A percentile compares a stretch with the other conserved stretches of the same genome.
These are phyloP conservation scores for Chenopodium suecicum DNA, from an alignment of 148 eudicot species.

Conservation along the genomic window DNA sequence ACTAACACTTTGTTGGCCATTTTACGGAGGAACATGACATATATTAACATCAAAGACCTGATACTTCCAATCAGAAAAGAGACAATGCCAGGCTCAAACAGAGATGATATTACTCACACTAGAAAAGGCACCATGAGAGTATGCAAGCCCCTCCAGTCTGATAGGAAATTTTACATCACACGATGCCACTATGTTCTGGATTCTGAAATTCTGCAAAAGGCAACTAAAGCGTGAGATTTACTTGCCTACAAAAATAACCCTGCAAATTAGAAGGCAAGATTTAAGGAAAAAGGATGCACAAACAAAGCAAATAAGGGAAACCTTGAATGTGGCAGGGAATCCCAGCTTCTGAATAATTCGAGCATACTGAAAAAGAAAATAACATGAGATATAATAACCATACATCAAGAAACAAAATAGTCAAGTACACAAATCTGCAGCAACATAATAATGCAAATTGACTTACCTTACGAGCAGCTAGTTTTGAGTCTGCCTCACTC, in stretches of 20 bases:
- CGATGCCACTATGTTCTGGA: constrained; percentile 76
- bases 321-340: constrained; percentile 73
- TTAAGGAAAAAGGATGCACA: neutral
- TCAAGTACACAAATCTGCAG: too few relatives aligned
- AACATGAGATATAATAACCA: neutral
- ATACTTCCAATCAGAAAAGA: neutral
- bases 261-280: neutral
- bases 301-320: constrained; percentile 14
- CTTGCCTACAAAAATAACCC: neutral
- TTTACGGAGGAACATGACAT: neutral
- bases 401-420: too few relatives aligned
- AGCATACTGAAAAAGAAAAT: constrained; percentile 53
- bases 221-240: neutral
- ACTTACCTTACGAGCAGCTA: constrained; percentile 72
- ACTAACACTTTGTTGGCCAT: neutral
- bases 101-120: constrained; percentile 46
- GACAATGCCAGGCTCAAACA: neutral
- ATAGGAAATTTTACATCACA: constrained; percentile 79
- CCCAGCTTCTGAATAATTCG: constrained; percentile 83
- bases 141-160: constrained; percentile 68
- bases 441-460: too few relatives aligned
- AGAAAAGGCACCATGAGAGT: constrained; percentile 62
- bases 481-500: constrained; percentile 67
- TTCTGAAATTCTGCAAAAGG: constrained; percentile 61
- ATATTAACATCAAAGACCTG: constrained; percentile 6